phyloP scores from a whole-genome alignment of 495 filamentous ascomycete species.

The Penicillium desertorum region DNA sequence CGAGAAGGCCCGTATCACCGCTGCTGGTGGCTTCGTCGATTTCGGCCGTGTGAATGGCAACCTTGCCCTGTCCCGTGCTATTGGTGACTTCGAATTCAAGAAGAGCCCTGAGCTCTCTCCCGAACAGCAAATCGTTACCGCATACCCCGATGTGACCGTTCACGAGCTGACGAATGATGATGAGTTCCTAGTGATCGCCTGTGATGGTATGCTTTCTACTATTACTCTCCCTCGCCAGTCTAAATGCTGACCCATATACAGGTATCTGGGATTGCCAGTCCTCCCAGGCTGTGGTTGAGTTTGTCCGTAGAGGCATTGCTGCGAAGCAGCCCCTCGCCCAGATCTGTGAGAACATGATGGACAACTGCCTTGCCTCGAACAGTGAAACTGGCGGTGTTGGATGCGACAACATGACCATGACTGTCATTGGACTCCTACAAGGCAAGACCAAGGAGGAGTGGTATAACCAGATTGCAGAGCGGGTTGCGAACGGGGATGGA shows the following conservation, averaged over 20 bases:
- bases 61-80: slow-evolving; percentile 93
- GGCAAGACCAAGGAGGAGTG: slow-evolving; percentile 95
- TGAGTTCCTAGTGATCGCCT: slow-evolving; percentile 95
- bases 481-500: slow-evolving; percentile 95
- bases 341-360: slow-evolving; percentile 99
- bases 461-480: slow-evolving; percentile 91
- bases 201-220: slow-evolving; percentile 70
- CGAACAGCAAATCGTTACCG: slow-evolving; percentile 96
- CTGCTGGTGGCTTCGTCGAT: slow-evolving; percentile 96
- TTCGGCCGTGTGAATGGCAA: slow-evolving; percentile 98
- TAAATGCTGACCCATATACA: slow-evolving; percentile 33
- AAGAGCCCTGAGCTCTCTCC: slow-evolving; percentile 95
- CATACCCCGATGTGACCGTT: slow-evolving; percentile 87
- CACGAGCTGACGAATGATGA: slow-evolving; percentile 92
- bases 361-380: slow-evolving; percentile 96
- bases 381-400: slow-evolving; percentile 97
- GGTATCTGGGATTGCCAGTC: slow-evolving; percentile 99
- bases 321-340: slow-evolving; percentile 88
- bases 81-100: slow-evolving; percentile 99
- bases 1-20: slow-evolving; percentile 93
- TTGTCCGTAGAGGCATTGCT: slow-evolving; percentile 91
- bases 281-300: slow-evolving; percentile 94
- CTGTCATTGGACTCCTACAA: slow-evolving; percentile 80
- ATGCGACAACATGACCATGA: slow-evolving; percentile 99
- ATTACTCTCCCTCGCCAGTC: not conserved